Percentiles rank a stretch among this genome's conserved stretches.
phyloP scores from a whole-genome alignment of 1,284 basidiomycete species.

The Marasmius oreades region DNA sequence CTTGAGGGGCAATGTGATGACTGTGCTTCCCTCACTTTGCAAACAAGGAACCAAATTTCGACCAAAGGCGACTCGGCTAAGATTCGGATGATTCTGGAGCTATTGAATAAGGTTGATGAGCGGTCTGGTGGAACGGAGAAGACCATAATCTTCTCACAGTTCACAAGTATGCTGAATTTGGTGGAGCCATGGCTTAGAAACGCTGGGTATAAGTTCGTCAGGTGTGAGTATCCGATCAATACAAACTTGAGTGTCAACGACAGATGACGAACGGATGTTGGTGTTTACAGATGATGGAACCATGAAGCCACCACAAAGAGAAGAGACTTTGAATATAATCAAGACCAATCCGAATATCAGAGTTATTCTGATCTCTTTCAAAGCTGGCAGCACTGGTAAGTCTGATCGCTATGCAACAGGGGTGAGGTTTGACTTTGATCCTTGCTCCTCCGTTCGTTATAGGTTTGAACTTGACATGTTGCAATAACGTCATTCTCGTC shows the following conservation, averaged over 20 bases:
- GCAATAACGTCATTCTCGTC: slow-evolving; percentile 90
- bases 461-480: slow-evolving; percentile 92
- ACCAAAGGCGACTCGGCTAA: slow-evolving; percentile 76
- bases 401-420: background rate
- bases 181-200: slow-evolving; percentile 64
- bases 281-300: slow-evolving; percentile 73
- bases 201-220: slow-evolving; percentile 65
- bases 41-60: slow-evolving; percentile 26
- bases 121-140: slow-evolving; percentile 71
- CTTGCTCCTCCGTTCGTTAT: slow-evolving; percentile 7
- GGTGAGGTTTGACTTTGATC: background rate
- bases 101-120: slow-evolving; percentile 67
- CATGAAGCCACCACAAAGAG: slow-evolving; percentile 77
- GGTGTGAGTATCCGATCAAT: slow-evolving; percentile 61
- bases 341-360: slow-evolving; percentile 52
- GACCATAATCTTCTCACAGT: slow-evolving; percentile 84
- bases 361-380: slow-evolving; percentile 95
- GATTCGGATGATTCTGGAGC: slow-evolving; percentile 76
- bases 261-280: slow-evolving; percentile 6
- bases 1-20: slow-evolving; percentile 46
- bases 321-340: slow-evolving; percentile 73
- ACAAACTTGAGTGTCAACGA: slow-evolving; percentile 7
- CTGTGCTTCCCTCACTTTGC: slow-evolving; percentile 49
- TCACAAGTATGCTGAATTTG: slow-evolving; percentile 75
- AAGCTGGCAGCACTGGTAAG: slow-evolving; percentile 85